Evolutionary conservation across 1,284 basidiomycete genomes (phyloP), one percentile per base, ranked within the genome.

Genomic region (Sporisorium reilianum): DNA sequence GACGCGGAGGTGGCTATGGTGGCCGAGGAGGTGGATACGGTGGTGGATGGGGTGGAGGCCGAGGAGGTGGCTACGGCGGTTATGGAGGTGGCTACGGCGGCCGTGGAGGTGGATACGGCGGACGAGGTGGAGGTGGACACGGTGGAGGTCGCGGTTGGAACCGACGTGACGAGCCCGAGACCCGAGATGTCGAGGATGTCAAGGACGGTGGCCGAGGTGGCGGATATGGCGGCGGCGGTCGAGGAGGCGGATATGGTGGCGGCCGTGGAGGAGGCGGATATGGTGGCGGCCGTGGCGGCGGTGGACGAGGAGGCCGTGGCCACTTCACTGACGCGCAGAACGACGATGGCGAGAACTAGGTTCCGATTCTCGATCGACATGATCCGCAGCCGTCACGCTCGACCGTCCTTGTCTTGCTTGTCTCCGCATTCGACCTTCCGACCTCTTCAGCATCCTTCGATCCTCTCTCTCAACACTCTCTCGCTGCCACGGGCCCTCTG

Each of bases 201-300:
- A n/a, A 7, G 45, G 25, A 28, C 26, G 26, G 8, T 32, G 18
- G 11, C 10, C n/a, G 30, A 1, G 46, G 46, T 34, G 49, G 49
- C 20, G 41, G 38, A n/a, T n/a, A n/a, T 23, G 60, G 44, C 14
- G 45, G 45, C n/a, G n/a, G n/a, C n/a, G n/a, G n/a, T n/a, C n/a
- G n/a, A n/a, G n/a, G n/a, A n/a, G n/a, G n/a, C n/a, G n/a, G n/a
- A 22, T 22, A 14, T 36, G 49, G 32, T 34, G 44, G 55, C 9
- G 30, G 23, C 16, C 30, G 50, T 6, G 41, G 53, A 3, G 40
- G 42, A 6, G 44, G 44, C 9, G 42, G 54, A 5, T 11, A 28
- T 18, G 30, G 54, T 8, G 53, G 53, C 12, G 22, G 36, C 42
- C 40, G 52, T 11, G 42, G 41, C 22, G 42, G 53, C 1, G 53